Evolutionary conservation across 495 filamentous ascomycete species (phyloP).

Genomic region (Neurospora sp.): DNA sequence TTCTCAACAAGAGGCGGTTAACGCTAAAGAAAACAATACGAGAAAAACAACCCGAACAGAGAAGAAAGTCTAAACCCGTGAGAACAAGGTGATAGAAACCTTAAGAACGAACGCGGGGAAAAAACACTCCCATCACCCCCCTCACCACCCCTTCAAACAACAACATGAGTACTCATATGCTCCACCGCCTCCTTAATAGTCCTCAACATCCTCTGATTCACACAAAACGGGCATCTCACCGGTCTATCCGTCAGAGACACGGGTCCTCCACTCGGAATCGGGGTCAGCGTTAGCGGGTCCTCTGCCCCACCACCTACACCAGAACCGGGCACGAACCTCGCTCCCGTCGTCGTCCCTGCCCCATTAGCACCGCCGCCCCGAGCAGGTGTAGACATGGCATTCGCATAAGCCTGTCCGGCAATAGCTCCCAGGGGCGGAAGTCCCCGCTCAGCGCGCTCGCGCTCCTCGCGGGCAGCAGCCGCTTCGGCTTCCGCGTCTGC

Average conservation of each 20-base stretch:
- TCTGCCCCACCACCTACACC: too few species aligned
- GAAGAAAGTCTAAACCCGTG: background rate
- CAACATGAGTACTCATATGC: constrained; percentile 48
- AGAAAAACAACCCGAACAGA: background rate
- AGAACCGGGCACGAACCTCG: too few species aligned
- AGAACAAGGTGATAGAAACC: too few species aligned
- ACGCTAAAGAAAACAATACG: background rate
- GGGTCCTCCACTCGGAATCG: constrained; percentile 34
- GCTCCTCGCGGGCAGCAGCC: constrained; percentile 32
- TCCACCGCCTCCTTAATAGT: constrained; percentile 49
- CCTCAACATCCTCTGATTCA: constrained; percentile 46
- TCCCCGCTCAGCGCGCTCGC: constrained; percentile 33
- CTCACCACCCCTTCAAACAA: constrained; percentile 24
- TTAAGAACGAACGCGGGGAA: too few species aligned
- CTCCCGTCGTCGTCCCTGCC: too few species aligned
- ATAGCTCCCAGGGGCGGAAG: constrained; percentile 24
- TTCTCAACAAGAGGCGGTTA: background rate
- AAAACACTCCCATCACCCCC: too few species aligned
- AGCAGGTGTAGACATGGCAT: constrained; percentile 15
- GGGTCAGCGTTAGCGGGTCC: constrained; percentile 30
- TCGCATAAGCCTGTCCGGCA: constrained; percentile 21
- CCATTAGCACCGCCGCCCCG: background rate
- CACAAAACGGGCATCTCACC: constrained; percentile 45
- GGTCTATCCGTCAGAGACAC: constrained; percentile 35
- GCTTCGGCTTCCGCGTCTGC: constrained; percentile 38